Conservation (phyloP, 2,329 filamentous ascomycete species). For the Aspergillus pseudoterreus region DNA sequence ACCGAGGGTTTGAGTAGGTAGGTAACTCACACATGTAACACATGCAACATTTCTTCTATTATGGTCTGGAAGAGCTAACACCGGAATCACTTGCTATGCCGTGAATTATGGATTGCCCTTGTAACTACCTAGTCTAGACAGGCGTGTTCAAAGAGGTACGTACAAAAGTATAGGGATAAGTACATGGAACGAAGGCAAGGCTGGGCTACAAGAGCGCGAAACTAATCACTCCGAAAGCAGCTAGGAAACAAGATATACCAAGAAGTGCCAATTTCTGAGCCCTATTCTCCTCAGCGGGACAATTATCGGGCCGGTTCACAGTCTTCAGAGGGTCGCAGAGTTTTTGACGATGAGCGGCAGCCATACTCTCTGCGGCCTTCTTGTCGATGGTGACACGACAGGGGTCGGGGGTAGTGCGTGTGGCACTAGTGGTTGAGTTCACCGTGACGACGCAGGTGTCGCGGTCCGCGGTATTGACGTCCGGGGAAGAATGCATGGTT, state of each 20-base stretch:
- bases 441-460: not conserved
- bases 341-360: not conserved
- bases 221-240: not conserved
- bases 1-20: no score
- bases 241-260: not conserved
- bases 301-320: not conserved
- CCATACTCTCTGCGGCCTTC: not conserved
- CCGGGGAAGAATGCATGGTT: not conserved
- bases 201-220: not conserved
- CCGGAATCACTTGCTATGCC: no score
- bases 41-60: no score
- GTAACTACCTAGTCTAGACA: no score
- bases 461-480: not conserved
- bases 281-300: not conserved
- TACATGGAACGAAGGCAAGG: no score
- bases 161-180: no score
- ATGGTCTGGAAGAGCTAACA: no score
- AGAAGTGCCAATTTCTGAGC: not conserved
- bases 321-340: not conserved
- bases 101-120: no score
- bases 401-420: not conserved
- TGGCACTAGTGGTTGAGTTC: not conserved
- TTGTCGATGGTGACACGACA: not conserved
- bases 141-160: no score
- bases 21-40: no score